These are phyloP conservation scores for Fragaria nilgerrensis DNA, from an alignment of 306 rosid species.

Conservation along the genomic window DNA sequence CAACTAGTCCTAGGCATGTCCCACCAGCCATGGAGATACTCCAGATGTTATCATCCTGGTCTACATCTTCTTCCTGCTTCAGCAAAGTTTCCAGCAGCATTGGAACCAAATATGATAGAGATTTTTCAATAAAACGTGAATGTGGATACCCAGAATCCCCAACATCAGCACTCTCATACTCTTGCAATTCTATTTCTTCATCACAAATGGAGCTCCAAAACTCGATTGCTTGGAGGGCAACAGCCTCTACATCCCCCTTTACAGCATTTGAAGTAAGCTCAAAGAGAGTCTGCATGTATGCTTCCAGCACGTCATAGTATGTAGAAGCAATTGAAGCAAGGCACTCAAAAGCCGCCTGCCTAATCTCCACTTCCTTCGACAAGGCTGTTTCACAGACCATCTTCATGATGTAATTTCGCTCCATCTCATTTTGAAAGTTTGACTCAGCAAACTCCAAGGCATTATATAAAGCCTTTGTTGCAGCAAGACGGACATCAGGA, in stretches of 20 bases:
- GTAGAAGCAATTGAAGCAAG: conserved; percentile 40
- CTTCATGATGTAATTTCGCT: conserved; percentile 37
- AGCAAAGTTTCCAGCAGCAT: conserved; percentile 36
- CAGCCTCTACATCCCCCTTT: conserved; percentile 35
- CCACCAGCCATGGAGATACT: conserved; percentile 44
- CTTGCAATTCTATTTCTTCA: conserved; percentile 38
- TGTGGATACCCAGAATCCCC: conserved; percentile 28
- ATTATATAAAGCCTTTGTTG: conserved; percentile 35
- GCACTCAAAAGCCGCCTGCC: conserved; percentile 44
- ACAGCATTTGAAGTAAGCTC: conserved; percentile 41
- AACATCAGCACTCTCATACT: conserved; percentile 23
- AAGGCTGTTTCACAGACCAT: conserved; percentile 34
- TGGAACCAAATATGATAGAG: conserved; percentile 31
- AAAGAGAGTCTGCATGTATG: conserved; percentile 36
- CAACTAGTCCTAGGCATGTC: conserved; percentile 36
- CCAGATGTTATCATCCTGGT: conserved; percentile 37
- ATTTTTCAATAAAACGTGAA: conserved; percentile 34
- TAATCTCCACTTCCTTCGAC: conserved; percentile 34
- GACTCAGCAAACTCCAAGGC: conserved; percentile 38
- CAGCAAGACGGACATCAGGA: conserved; percentile 39
- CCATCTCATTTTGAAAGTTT: conserved; percentile 38
- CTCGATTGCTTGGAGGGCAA: conserved; percentile 39
- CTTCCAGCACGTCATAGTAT: conserved; percentile 35
- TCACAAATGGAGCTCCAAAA: conserved; percentile 45
- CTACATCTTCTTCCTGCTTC: conserved; percentile 41